A percentile compares a stretch with the other conserved stretches of the same genome.
Conservation (phyloP, 257 asterid genomes). For the Vinca minor region DNA sequence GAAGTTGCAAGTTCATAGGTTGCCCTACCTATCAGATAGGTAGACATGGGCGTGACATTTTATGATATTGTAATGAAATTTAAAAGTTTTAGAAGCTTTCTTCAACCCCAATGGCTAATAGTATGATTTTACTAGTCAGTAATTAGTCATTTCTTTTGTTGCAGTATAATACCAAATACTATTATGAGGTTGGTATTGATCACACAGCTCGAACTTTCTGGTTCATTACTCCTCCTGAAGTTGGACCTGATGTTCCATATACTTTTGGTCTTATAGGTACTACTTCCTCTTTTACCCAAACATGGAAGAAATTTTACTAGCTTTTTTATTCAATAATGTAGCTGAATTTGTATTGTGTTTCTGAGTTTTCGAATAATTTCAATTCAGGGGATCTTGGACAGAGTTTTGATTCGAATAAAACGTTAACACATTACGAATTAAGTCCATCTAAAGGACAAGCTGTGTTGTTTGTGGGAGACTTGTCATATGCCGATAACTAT, state of each 20-base stretch:
- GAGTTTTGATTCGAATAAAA: constrained; percentile 59
- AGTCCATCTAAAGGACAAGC: constrained; percentile 67
- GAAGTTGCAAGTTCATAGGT: no score
- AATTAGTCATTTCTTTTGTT: background rate
- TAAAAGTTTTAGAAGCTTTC: background rate
- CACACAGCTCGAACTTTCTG: constrained; percentile 50
- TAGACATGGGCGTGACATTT: no score
- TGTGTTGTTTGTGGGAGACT: constrained; percentile 71
- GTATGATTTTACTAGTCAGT: no score
- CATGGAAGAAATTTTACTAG: no score
- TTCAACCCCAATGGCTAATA: no score
- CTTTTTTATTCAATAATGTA: no score
- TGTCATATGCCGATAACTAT: constrained; percentile 71
- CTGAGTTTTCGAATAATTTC: background rate
- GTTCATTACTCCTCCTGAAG: constrained; percentile 71
- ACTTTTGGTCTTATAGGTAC: constrained; percentile 91
- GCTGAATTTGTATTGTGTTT: background rate
- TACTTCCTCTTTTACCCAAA: no score
- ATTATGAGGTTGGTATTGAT: constrained; percentile 58
- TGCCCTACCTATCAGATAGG: no score
- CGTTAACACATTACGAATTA: constrained; percentile 64
- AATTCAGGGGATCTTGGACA: constrained; percentile 83
- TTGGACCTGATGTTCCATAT: constrained; percentile 80
- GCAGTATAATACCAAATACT: constrained; percentile 73
- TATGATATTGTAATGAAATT: no score